These are phyloP conservation scores for Prunus davidiana DNA, from an alignment of 306 rosid genomes.

Conservation along the genomic window DNA sequence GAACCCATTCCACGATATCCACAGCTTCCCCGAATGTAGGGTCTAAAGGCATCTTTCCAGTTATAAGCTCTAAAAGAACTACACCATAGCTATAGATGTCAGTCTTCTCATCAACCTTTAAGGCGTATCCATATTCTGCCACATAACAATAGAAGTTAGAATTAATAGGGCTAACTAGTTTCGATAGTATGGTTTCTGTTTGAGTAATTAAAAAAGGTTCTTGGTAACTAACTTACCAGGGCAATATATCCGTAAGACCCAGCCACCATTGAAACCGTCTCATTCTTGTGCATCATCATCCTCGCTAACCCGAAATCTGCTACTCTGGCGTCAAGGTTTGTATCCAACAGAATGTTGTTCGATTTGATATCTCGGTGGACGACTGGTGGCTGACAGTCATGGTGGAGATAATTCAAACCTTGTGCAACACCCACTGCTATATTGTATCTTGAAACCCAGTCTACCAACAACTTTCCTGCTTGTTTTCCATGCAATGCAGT, in stretches of 20 bases:
- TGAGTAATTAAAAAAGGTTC: background rate
- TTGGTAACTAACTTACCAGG: constrained; percentile 51
- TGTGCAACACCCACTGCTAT: constrained; percentile 87
- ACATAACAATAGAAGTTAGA: background rate
- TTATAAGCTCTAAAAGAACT: constrained; percentile 77
- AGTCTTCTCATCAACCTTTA: constrained; percentile 81
- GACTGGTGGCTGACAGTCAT: constrained; percentile 77
- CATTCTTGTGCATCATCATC: constrained; percentile 72
- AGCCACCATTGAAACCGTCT: constrained; percentile 79
- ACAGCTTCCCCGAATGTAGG: constrained; percentile 49
- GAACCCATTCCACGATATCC: constrained; percentile 67
- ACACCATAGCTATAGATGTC: constrained; percentile 84
- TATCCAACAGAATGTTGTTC: constrained; percentile 84
- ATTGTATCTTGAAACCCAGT: constrained; percentile 88
- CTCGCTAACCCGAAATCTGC: constrained; percentile 95
- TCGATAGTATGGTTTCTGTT: background rate
- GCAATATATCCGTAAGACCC: constrained; percentile 97
- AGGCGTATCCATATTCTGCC: constrained; percentile 76
- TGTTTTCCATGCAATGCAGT: constrained; percentile 70
- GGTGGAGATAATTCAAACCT: constrained; percentile 82
- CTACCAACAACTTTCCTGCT: constrained; percentile 57
- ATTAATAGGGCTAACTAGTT: background rate
- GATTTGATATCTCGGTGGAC: constrained; percentile 88
- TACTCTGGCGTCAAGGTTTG: constrained; percentile 69
- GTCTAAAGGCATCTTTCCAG: constrained; percentile 70